Conservation (phyloP, 129 eudicot species). For the Deinandra increscens region DNA sequence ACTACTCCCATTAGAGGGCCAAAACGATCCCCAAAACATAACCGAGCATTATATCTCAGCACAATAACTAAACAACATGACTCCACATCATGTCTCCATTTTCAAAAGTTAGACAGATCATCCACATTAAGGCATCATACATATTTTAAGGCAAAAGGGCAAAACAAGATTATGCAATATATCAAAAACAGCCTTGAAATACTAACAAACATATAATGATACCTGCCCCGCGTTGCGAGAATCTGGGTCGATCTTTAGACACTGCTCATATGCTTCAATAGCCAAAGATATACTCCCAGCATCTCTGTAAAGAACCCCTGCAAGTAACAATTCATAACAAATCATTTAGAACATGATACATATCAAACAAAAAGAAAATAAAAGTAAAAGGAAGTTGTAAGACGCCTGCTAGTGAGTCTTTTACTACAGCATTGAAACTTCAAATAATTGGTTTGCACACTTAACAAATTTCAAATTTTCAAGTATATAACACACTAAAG, state of each 20-base stretch:
- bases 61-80: slow-evolving; percentile 9
- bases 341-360: neutral
- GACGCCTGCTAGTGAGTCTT: neutral
- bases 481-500: neutral
- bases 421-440: neutral
- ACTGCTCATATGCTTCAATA: slow-evolving; percentile 96
- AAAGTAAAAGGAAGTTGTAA: neutral
- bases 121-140: neutral
- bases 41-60: neutral
- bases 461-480: neutral
- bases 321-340: slow-evolving; percentile 23
- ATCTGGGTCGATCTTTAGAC: slow-evolving; percentile 95
- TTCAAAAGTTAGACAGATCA: neutral
- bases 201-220: slow-evolving; percentile 16
- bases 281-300: slow-evolving; percentile 93
- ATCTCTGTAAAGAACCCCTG: slow-evolving; percentile 96
- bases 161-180: slow-evolving; percentile 3
- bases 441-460: neutral
- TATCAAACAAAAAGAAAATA: neutral
- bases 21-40: neutral
- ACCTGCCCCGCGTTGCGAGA: slow-evolving; percentile 99
- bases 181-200: slow-evolving; percentile 3
- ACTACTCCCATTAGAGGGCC: neutral
- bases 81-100: slow-evolving; percentile 18
- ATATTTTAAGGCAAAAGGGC: slow-evolving; percentile 6